These are phyloP conservation scores for Eimeria falciformis DNA, from an alignment of 169 alveolate species.

Conservation along the genomic window DNA sequence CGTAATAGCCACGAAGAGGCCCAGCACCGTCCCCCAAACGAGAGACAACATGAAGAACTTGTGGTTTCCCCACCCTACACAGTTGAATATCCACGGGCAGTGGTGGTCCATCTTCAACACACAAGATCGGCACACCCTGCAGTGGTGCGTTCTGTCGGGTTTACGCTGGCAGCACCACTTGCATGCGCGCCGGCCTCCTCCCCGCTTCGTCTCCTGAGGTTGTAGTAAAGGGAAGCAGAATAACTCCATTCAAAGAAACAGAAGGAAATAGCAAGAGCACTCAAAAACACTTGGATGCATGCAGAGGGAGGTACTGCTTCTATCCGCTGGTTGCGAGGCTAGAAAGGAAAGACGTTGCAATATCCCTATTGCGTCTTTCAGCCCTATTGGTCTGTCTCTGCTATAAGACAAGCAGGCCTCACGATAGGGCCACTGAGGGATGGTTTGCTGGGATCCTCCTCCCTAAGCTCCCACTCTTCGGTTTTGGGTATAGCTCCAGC, in stretches of 20 bases:
- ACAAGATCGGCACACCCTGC: conserved; percentile 90
- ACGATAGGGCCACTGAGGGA: too few species aligned
- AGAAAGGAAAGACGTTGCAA: too few species aligned
- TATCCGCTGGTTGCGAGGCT: too few species aligned
- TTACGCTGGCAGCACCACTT: conserved; percentile 92
- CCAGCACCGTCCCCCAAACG: conserved; percentile 84
- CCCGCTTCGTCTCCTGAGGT: conserved; percentile 96
- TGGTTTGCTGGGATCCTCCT: too few species aligned
- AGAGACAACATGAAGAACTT: conserved; percentile 88
- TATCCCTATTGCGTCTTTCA: background rate
- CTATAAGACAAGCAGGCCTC: background rate
- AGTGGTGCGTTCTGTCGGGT: conserved; percentile 95
- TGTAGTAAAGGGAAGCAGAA: background rate
- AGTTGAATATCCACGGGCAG: conserved; percentile 93
- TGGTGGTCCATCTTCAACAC: conserved; percentile 94
- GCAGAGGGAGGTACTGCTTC: background rate
- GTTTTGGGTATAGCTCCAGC: conserved; percentile 92
- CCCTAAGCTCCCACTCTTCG: conserved; percentile 84
- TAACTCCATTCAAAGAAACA: background rate
- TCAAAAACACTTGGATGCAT: background rate
- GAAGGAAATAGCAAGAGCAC: background rate
- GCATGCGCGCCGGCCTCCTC: conserved; percentile 93
- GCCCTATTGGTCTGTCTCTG: too few species aligned
- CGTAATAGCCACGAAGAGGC: conserved; percentile 83
- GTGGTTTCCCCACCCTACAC: conserved; percentile 93